These are phyloP conservation scores for Pinus albicaulis DNA, from an alignment of 75 land plant species.

Conservation along the genomic window DNA sequence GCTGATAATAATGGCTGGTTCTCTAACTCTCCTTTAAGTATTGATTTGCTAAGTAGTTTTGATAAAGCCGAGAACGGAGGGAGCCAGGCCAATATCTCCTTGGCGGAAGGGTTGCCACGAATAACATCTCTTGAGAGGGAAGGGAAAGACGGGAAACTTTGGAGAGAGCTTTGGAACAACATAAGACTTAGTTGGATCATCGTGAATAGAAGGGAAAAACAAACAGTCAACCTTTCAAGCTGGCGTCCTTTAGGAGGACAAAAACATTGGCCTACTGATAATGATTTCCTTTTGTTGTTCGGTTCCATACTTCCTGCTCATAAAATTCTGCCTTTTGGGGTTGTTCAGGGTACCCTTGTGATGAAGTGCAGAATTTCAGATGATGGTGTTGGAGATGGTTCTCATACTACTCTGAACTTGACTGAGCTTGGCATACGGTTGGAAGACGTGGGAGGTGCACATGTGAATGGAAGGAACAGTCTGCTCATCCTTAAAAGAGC, in stretches of 20 bases:
- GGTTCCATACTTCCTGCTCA: constrained; percentile 31
- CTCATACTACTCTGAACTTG: constrained; percentile 8
- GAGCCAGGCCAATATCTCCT: not conserved
- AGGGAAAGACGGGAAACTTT: constrained; percentile 30
- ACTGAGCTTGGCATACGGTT: constrained; percentile 44
- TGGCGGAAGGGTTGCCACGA: constrained; percentile 3
- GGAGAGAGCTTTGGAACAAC: constrained; percentile 31
- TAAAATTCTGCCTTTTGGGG: not conserved
- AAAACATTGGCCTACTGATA: constrained; percentile 45
- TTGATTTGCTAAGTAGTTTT: constrained; percentile 13
- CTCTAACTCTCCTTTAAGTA: constrained; percentile 41
- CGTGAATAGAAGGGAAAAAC: constrained; percentile 20
- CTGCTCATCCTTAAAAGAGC: constrained; percentile 20
- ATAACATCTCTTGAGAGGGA: constrained; percentile 22
- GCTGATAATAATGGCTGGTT: constrained; percentile 33
- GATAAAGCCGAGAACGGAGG: constrained; percentile 13
- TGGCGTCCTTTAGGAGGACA: constrained; percentile 38
- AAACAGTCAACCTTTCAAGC: constrained; percentile 40
- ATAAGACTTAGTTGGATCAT: constrained; percentile 45
- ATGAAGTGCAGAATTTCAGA: constrained; percentile 19
- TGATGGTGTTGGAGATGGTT: not conserved
- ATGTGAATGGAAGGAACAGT: constrained; percentile 34
- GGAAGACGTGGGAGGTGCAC: constrained; percentile 34
- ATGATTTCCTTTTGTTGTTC: constrained; percentile 28
- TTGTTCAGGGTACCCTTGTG: constrained; percentile 29